Conservation (phyloP, 352 stramenopile genomes). For the Pythium phragmitis region DNA sequence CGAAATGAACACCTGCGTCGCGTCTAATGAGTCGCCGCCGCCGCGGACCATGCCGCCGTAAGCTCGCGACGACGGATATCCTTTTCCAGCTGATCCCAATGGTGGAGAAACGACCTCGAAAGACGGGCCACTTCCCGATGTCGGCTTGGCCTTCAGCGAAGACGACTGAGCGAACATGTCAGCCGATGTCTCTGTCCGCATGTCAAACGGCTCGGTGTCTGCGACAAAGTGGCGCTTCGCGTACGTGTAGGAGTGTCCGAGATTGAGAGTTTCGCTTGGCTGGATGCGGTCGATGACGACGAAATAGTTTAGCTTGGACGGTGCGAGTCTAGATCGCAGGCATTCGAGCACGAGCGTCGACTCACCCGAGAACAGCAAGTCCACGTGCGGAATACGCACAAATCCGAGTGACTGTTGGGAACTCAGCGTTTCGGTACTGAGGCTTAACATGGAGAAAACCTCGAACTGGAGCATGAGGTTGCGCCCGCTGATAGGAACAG, state of each 20-base stretch:
- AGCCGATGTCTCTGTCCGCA: conserved; percentile 33
- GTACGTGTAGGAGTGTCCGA: conserved; percentile 79
- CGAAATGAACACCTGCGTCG: conserved; percentile 74
- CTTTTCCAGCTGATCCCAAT: not conserved
- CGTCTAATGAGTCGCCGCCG: conserved; percentile 43
- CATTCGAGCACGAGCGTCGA: conserved; percentile 75
- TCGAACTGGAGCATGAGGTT: conserved; percentile 82
- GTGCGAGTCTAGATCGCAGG: conserved; percentile 32
- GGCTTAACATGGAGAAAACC: conserved; percentile 65
- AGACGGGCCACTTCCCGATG: conserved; percentile 10
- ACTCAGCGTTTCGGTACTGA: conserved; percentile 50
- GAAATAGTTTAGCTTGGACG: conserved; percentile 62
- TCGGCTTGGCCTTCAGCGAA: conserved; percentile 12
- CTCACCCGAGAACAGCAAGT: conserved; percentile 75
- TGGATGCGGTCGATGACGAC: conserved; percentile 76
- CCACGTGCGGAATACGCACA: conserved; percentile 65
- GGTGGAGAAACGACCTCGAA: conserved; percentile 19
- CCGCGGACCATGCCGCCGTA: conserved; percentile 65
- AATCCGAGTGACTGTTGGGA: conserved; percentile 73
- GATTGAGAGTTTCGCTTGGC: conserved; percentile 58
- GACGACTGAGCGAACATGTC: conserved; percentile 23
- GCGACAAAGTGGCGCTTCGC: conserved; percentile 80
- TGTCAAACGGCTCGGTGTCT: conserved; percentile 62
- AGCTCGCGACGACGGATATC: conserved; percentile 28
- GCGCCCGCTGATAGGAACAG: conserved; percentile 46